Evolutionary conservation across 2,329 filamentous ascomycete genomes (phyloP).

Genomic region (Epicoccum sorghinum): DNA sequence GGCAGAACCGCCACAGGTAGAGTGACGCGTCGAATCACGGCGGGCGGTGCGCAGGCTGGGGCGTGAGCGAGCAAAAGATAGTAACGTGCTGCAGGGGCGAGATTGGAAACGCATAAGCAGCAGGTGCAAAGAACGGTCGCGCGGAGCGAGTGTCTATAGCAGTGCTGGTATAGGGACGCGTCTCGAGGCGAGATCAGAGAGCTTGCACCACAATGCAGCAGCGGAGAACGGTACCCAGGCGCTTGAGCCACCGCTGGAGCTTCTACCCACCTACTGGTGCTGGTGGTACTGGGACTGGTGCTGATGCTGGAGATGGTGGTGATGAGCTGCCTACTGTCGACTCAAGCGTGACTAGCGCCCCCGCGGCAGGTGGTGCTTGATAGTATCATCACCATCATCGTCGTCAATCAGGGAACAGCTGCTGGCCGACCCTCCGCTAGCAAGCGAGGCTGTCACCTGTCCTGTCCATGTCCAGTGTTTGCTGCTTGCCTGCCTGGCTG

Average conservation of each 20-base stretch:
- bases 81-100: slow-evolving; percentile 35
- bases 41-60: slow-evolving; percentile 24
- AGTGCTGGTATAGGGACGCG: slow-evolving; percentile 13
- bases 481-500: no score
- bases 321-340: neutral
- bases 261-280: no score
- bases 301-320: no score
- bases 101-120: slow-evolving; percentile 26
- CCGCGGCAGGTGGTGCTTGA: neutral
- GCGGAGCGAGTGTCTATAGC: slow-evolving; percentile 18
- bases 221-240: slow-evolving; percentile 7
- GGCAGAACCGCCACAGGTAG: slow-evolving; percentile 23
- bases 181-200: neutral
- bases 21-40: slow-evolving; percentile 31
- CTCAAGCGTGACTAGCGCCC: neutral
- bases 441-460: neutral
- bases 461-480: neutral
- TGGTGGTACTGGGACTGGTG: no score
- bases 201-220: neutral
- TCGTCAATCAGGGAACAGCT: neutral
- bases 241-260: no score
- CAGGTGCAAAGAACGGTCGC: slow-evolving; percentile 22
- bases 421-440: neutral
- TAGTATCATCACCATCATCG: neutral
- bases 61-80: slow-evolving; percentile 12